These are phyloP conservation scores for Silene coronaria DNA, from an alignment of 179 eudicot genomes.

Conservation along the genomic window DNA sequence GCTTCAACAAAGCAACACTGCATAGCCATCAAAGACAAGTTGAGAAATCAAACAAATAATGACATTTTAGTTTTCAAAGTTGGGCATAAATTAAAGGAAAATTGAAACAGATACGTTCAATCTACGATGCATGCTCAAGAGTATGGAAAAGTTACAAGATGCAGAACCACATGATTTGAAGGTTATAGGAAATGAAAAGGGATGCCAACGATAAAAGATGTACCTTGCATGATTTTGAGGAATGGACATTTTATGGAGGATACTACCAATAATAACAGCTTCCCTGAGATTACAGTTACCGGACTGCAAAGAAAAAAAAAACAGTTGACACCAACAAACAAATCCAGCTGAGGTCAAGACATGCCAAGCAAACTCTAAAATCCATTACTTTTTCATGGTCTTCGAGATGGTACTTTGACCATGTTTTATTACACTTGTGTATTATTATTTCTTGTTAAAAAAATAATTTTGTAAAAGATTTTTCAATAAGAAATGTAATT, in stretches of 20 bases:
- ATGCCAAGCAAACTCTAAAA: neutral
- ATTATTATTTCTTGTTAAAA: too few species aligned
- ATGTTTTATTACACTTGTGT: too few species aligned
- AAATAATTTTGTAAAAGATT: too few species aligned
- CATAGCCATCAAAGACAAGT: constrained; percentile 19
- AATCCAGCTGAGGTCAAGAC: neutral
- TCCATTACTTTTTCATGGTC: too few species aligned
- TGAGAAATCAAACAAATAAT: neutral
- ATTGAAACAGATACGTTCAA: neutral
- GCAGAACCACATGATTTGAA: neutral
- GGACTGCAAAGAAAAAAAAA: constrained; percentile 41
- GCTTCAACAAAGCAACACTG: constrained; percentile 81
- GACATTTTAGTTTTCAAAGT: neutral
- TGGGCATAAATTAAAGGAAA: neutral
- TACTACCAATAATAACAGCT: constrained; percentile 81
- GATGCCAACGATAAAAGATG: neutral
- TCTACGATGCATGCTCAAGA: neutral
- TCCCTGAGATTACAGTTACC: constrained; percentile 78
- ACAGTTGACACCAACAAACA: neutral
- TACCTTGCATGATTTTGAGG: constrained; percentile 82
- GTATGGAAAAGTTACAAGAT: neutral
- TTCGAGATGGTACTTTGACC: too few species aligned
- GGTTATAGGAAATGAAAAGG: neutral
- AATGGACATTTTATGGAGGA: constrained; percentile 63
- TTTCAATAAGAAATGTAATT: too few species aligned